Base-by-base conservation (phyloP, 192 early-diverging fungal species). In the Cetraspora pellucida region DNA sequence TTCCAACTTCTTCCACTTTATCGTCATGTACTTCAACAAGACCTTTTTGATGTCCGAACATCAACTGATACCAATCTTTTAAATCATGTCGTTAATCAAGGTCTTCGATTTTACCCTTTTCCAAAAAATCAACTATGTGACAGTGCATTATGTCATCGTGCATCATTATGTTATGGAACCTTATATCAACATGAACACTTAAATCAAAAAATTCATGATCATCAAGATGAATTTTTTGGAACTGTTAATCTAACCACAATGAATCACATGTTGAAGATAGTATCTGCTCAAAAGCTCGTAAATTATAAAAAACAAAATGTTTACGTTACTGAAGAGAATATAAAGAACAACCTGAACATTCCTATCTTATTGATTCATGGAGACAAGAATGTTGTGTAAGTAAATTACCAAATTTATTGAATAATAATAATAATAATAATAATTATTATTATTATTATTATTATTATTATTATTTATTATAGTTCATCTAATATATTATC, bases 101-200 rank as follows among this genome's bases (percentile, higher is more conserved):
- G 73, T 3, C 47, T 83, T 11, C 61, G 82, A 25, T 81, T 83
- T 74, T 30, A 81, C 63, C 82, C 82, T 17, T 77, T 83, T 72
- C 71, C 77, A 2, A 21, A 66, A 31, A 46, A 75, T 27, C 80
- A 83, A 77, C 74, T 72, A 30, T 83, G 82, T 65, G 74, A 77
- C 11, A 79, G 66, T 31, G 82, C 82, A 0, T 31, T 78, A 27
- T 83, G 82, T 74, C 82, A 81, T 73, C 68, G 82, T 14, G 79
- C 80, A 10, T 75, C 77, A 0, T 81, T 83, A 17, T 78, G 74
- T 28, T 83, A 75, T 47, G 82, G 82, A 2, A 47, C 77, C 6
- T 57, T 83, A 11, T 83, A 75, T 61, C 77, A 79, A 57, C 82
- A 83, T 21, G 80, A 83, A 76, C 75, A 81, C 68, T 25, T 83